Evolutionary conservation across 495 filamentous ascomycete genomes (phyloP).

Genomic region (Antarctomyces pellizariae): DNA sequence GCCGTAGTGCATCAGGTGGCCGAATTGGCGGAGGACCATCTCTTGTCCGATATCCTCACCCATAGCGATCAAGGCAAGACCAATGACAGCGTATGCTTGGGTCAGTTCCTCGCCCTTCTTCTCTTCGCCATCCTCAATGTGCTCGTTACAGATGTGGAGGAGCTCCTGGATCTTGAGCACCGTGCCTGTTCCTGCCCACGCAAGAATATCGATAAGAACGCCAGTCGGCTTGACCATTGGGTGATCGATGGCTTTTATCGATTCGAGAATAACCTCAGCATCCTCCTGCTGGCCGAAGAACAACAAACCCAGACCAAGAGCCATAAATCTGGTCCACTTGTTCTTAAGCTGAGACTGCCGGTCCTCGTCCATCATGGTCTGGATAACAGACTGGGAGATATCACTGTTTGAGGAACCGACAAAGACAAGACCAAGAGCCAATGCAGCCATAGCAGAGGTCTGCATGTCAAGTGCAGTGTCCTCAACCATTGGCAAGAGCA

Average conservation of each 20-base stretch:
- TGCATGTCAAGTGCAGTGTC: slow-evolving; percentile 77
- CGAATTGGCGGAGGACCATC: slow-evolving; percentile 94
- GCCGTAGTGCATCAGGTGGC: slow-evolving; percentile 97
- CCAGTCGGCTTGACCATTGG: slow-evolving; percentile 80
- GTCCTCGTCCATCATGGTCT: slow-evolving; percentile 78
- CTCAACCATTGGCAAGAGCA: slow-evolving; percentile 64
- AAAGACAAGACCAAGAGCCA: slow-evolving; percentile 75
- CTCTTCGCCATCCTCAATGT: slow-evolving; percentile 75
- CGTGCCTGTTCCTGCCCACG: slow-evolving; percentile 91
- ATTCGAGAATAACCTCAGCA: slow-evolving; percentile 85
- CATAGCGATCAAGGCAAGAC: slow-evolving; percentile 87
- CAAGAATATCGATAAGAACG: slow-evolving; percentile 83
- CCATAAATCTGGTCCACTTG: slow-evolving; percentile 95
- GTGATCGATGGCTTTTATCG: slow-evolving; percentile 84
- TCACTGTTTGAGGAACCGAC: slow-evolving; percentile 80
- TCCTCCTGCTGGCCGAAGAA: slow-evolving; percentile 95
- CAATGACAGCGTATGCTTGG: slow-evolving; percentile 88
- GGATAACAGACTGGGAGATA: slow-evolving; percentile 70
- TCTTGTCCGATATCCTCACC: slow-evolving; percentile 96
- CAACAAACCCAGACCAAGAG: slow-evolving; percentile 75
- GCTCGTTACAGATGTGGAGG: slow-evolving; percentile 90
- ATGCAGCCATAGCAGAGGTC: slow-evolving; percentile 83
- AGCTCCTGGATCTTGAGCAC: slow-evolving; percentile 93
- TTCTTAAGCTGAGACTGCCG: slow-evolving; percentile 70
- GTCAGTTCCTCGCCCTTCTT: slow-evolving; percentile 85